These are phyloP conservation scores for Starmerella tilneyi DNA, from an alignment of 805 yeast species.

Conservation along the genomic window DNA sequence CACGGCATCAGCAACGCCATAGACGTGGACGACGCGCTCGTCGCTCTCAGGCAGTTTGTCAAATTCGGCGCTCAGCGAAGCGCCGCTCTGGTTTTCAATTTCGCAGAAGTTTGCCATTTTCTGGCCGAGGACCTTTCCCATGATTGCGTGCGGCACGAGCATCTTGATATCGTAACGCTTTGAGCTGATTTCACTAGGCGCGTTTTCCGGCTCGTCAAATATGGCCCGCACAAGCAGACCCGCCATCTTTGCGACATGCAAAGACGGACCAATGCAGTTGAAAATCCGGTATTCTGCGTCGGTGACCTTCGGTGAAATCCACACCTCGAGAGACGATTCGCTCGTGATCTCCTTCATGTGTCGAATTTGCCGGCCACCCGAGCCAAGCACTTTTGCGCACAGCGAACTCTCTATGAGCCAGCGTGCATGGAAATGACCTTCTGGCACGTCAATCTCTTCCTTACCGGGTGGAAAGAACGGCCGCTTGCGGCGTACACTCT, in stretches of 20 bases:
- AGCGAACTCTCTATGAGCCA: slow-evolving; percentile 17
- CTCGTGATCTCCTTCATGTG: slow-evolving; percentile 14
- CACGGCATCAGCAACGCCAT: slow-evolving; percentile 78
- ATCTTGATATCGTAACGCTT: slow-evolving; percentile 48
- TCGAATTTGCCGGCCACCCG: slow-evolving; percentile 19
- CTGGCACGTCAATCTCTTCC: neutral
- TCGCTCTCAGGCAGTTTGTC: slow-evolving; percentile 63
- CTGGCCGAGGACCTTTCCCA: slow-evolving; percentile 67
- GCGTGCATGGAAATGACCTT: slow-evolving; percentile 10
- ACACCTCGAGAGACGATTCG: slow-evolving; percentile 16
- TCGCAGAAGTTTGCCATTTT: slow-evolving; percentile 64
- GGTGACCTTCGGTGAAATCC: slow-evolving; percentile 28
- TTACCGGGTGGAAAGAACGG: neutral
- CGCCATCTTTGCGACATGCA: slow-evolving; percentile 70
- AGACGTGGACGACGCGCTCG: slow-evolving; percentile 58
- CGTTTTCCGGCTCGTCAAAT: slow-evolving; percentile 50
- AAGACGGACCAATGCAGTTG: slow-evolving; percentile 62
- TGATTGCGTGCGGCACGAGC: slow-evolving; percentile 65
- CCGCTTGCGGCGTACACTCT: slow-evolving; percentile 3
- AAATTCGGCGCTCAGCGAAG: slow-evolving; percentile 63
- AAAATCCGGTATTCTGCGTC: slow-evolving; percentile 68
- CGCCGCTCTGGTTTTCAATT: slow-evolving; percentile 73
- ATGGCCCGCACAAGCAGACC: slow-evolving; percentile 62
- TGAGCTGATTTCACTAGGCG: slow-evolving; percentile 48
- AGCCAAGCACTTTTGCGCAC: slow-evolving; percentile 20